Base-by-base conservation (phyloP, 306 rosid genomes). In the Pueraria montana region DNA sequence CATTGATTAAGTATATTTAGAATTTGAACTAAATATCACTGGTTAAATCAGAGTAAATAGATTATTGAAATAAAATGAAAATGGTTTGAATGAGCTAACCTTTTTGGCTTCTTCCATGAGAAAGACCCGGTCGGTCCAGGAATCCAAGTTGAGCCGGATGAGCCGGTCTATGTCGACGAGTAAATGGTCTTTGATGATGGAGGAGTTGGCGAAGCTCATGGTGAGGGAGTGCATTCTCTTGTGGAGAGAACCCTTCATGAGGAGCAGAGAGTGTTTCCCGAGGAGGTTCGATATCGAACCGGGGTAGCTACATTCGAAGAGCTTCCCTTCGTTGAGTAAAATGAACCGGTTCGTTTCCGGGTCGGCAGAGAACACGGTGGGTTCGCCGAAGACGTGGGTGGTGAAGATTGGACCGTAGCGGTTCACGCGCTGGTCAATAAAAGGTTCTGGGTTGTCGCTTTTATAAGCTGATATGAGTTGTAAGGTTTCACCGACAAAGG, bases 101-200 rank as follows among this genome's bases (percentile, higher is more conserved):
- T 96, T 96, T 84, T 96, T 96, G 53, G 99, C 99, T 77, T 92
- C 98, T 77, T 96, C 99, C 99, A 96, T 91, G 78, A 96, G 99
- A 5, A 94, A 11, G 79, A 96, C 82, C 87, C 92, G 91, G 86
- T 83, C 93, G 89, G 93, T 26, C 99, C 99, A 96, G 45, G 94
- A 85, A 49, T 92, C 86, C 84, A 96, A 64, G 52, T 91, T 96
- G 81, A 91, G 95, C 46, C 96, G 92, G 77, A 96, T 89, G 75
- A 96, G 89, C 3, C 99, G 96, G 90, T 94, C 99, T 30, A 96
- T 91, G 9, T 96, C 97, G 16, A 80, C 72, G 46, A 94, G 63
- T 4, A 96, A 91, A 85, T 92, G 97, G 23, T 93, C 91, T 14
- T 84, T 79, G 56, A 96, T 89, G 49, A 94, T 94, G 0, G 97